Evolutionary conservation across 2,329 filamentous ascomycete genomes (phyloP), one percentile per base, ranked within the genome.

Genomic region (Hypoxylon sp.): DNA sequence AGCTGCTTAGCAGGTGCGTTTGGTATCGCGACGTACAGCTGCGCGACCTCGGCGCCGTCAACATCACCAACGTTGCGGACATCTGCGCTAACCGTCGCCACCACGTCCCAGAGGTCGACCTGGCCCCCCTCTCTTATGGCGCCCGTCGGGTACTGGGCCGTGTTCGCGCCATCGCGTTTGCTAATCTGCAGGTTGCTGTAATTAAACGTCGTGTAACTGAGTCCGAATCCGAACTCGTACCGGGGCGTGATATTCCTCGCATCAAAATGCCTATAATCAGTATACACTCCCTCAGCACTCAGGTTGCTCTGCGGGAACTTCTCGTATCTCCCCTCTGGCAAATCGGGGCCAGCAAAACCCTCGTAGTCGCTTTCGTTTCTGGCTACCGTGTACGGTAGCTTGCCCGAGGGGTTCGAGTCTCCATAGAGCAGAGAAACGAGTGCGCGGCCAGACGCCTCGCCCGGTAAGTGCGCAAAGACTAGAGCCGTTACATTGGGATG

Each of bases 401-500:
- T 83, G 1, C 88, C 88, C 0, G 85, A 88, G 0, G 84, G 83
- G 64, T 83, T 86, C 2, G 80, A 75, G 2, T 85, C 80, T 22
- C 87, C 88, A 69, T 88, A 89, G 0, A 90, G 78, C 6, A 90
- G 73, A 0, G 83, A 80, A 0, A 84, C 83, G 4, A 89, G 71
- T 0, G 86, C 83, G 0, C 78, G 76, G 0, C 89, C 89, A 0
- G 84, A 85, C 59, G 89, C 86, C 71, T 91, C 87, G 0, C 89
- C 89, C 0, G 88, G 89, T 0, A 90, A 78, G 70, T 90, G 88
- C 3, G 86, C 88, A 68, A 87, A 87, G 0, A 91, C 80, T 14
- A 91, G 78, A 1, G 84, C 87, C 0, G 87, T 90, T 32, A 91
- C 83, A 65, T 91, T 91, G 6, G 82, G 78, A 61, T 91, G 83